Evolutionary conservation across 2,329 filamentous ascomycete genomes (phyloP).

Genomic region (Raffaelea ambrosiae): DNA sequence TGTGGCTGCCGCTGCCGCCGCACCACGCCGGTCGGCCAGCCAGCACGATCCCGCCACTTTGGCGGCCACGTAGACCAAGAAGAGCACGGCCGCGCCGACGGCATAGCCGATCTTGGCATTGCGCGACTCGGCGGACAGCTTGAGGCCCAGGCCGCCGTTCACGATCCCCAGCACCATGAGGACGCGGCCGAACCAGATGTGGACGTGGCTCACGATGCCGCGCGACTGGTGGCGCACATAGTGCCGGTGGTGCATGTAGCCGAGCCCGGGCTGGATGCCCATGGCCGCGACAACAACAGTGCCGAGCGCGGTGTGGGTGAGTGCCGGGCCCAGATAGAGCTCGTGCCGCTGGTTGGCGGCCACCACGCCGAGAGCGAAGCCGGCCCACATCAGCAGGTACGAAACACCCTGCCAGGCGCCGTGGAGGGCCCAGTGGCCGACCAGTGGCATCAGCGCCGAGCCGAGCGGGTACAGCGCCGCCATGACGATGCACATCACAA

Average conservation of each 20-base stretch:
- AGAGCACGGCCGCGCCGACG: conserved; percentile 43
- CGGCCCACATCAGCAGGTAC: conserved; percentile 50
- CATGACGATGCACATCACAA: conserved; percentile 54
- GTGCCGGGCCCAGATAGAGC: conserved; percentile 32
- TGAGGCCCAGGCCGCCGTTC: conserved; percentile 55
- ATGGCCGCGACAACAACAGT: conserved; percentile 45
- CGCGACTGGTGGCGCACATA: conserved; percentile 39
- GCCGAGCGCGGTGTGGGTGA: conserved; percentile 48
- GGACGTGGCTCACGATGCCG: conserved; percentile 42
- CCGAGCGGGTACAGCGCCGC: conserved; percentile 52
- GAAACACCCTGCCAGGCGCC: conserved; percentile 44
- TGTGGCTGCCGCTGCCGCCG: background rate
- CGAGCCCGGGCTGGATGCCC: conserved; percentile 49
- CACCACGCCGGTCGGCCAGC: background rate
- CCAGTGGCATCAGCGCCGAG: conserved; percentile 49
- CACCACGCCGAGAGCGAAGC: conserved; percentile 48
- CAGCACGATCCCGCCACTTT: conserved; percentile 14
- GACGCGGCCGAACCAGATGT: conserved; percentile 54
- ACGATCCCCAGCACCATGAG: conserved; percentile 51
- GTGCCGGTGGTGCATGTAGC: conserved; percentile 47
- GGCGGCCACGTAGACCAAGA: conserved; percentile 32
- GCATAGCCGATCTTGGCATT: conserved; percentile 44
- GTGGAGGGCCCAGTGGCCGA: conserved; percentile 51
- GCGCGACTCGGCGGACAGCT: conserved; percentile 32
- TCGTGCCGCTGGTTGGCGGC: conserved; percentile 31